phyloP scores from a whole-genome alignment of 257 asterid genomes.

The Ilex aquifolium region DNA sequence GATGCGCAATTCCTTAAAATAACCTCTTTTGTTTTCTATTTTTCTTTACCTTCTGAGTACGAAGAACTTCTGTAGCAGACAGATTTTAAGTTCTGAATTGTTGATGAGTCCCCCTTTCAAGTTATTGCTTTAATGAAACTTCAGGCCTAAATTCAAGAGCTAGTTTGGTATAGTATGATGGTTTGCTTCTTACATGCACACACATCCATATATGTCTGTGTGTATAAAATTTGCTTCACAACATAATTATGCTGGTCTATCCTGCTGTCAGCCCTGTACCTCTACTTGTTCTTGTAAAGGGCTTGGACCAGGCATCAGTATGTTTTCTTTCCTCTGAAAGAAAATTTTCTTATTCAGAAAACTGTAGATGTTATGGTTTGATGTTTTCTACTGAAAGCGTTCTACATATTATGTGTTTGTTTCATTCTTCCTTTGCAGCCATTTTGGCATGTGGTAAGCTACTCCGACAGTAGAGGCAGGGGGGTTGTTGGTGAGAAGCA shows the following conservation, averaged over 20 bases:
- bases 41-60: too few relatives aligned
- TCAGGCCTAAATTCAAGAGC: neutral
- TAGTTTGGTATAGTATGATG: neutral
- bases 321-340: neutral
- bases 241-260: neutral
- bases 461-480: constrained; percentile 61
- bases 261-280: neutral
- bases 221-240: neutral
- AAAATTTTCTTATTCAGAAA: neutral
- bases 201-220: too few relatives aligned
- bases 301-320: neutral
- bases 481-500: constrained; percentile 87
- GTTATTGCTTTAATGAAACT: too few relatives aligned
- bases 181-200: neutral
- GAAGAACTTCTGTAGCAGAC: too few relatives aligned
- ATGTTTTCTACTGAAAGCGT: neutral
- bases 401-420: constrained; percentile 6
- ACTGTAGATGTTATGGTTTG: neutral
- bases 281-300: neutral
- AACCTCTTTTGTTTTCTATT: too few relatives aligned
- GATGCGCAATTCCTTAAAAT: too few relatives aligned
- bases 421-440: constrained; percentile 55
- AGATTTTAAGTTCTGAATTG: too few relatives aligned
- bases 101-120: too few relatives aligned
- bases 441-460: constrained; percentile 79